Evolutionary conservation across 2,329 filamentous ascomycete species (phyloP).

Genomic region (Penicillium sp.): DNA sequence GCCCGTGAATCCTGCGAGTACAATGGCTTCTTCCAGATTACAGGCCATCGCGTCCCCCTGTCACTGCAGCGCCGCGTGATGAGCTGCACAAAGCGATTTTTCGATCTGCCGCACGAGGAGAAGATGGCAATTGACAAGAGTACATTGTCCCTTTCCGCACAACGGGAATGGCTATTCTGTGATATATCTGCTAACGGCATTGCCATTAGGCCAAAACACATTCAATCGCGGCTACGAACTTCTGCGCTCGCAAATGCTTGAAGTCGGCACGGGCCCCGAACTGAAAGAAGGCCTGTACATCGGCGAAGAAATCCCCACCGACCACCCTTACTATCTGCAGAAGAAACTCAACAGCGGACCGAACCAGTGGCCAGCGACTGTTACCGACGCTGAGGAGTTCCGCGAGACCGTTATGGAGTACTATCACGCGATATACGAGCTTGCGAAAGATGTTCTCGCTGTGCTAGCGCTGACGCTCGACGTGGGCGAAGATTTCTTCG

Average conservation of each 20-base stretch:
- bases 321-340: constrained; percentile 45
- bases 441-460: constrained; percentile 49
- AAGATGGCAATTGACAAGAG: constrained; percentile 46
- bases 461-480: constrained; percentile 48
- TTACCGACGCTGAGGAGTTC: constrained; percentile 38
- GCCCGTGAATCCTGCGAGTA: constrained; percentile 34
- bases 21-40: constrained; percentile 54
- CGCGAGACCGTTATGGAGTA: constrained; percentile 46
- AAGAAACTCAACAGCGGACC: constrained; percentile 47
- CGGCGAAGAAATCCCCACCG: constrained; percentile 46
- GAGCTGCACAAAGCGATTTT: constrained; percentile 47
- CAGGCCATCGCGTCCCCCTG: constrained; percentile 45
- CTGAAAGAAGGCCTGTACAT: constrained; percentile 53
- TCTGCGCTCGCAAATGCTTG: constrained; percentile 49
- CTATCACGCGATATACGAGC: constrained; percentile 43
- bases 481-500: constrained; percentile 44
- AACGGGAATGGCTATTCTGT: too few species aligned
- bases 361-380: constrained; percentile 45
- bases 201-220: constrained; percentile 38
- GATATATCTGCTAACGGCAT: too few species aligned
- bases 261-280: constrained; percentile 48
- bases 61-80: constrained; percentile 46
- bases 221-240: constrained; percentile 52
- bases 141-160: constrained; percentile 16
- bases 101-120: constrained; percentile 46